phyloP scores from a whole-genome alignment of 306 rosid genomes.

The Carpinus fangiana region DNA sequence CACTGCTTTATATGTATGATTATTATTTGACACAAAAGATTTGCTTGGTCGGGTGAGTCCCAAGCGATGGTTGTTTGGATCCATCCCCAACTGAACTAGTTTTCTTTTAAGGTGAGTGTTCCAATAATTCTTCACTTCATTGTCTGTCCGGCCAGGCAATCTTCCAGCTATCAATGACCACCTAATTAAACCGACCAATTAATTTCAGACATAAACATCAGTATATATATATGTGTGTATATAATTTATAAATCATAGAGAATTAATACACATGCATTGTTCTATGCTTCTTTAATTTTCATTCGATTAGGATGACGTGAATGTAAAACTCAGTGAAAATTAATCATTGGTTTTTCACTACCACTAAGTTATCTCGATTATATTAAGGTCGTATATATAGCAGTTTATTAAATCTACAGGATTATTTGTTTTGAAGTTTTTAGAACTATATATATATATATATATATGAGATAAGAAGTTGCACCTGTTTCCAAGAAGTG shows the following conservation, averaged over 20 bases:
- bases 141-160: slow-evolving; percentile 56
- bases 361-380: too few relatives aligned
- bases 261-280: too few relatives aligned
- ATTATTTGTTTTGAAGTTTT: too few relatives aligned
- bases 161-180: slow-evolving; percentile 59
- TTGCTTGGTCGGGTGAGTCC: neutral
- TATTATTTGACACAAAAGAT: neutral
- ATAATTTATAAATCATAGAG: neutral
- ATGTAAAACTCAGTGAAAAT: too few relatives aligned
- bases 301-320: too few relatives aligned
- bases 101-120: slow-evolving; percentile 39
- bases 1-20: neutral
- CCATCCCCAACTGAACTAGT: slow-evolving; percentile 18
- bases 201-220: neutral
- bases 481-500: slow-evolving; percentile 55
- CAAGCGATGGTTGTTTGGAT: slow-evolving; percentile 20
- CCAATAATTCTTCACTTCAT: slow-evolving; percentile 51
- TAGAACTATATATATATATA: too few relatives aligned
- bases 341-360: too few relatives aligned
- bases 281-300: neutral
- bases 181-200: slow-evolving; percentile 18
- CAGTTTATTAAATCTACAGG: too few relatives aligned
- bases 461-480: neutral
- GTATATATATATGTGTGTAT: too few relatives aligned
- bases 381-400: too few relatives aligned